Base-by-base conservation (phyloP, 306 rosid genomes). In the Trifolium dubium region DNA sequence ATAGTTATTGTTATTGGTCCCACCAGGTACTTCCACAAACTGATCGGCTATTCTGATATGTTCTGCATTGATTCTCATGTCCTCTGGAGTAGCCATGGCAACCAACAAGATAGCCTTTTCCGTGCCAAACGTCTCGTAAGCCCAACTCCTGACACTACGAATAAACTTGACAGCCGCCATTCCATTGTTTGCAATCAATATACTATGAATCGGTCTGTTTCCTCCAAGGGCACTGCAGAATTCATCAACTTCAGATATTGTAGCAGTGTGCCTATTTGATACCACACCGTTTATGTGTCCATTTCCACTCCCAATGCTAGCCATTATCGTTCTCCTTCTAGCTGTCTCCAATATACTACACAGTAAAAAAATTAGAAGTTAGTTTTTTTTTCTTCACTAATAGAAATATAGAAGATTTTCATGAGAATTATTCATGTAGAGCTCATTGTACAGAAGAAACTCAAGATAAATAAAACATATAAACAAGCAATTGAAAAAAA, bases 71-170 rank as follows among this genome's bases (percentile, higher is more conserved):
- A 95, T 95, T 84, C 98, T 86, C 99, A 95, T 95, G 80, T 95
- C 99, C 86, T 95, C 99, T 53, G 99, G 97, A 31, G 99, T 95
- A 78, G 99, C 99, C 99, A 95, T 95, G 84, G 99, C 98, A 44
- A 95, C 99, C 89, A 95, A 85, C 81, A 90, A 83, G 83, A 95
- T 88, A 54, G 98, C 97, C 83, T 92, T 95, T 86, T 95, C 99
- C 0, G 97, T 80, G 73, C 99, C 98, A 81, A 95, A 88, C 51
- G 98, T 84, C 84, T 95, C 99, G 59, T 92, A 92, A 46, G 99
- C 96, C 99, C 99, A 95, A 49, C 89, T 85, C 85, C 99, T 86
- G 69, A 92, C 89, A 76, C 99, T 92, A 28, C 99, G 96, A 30
- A 95, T 95, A 79, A 95, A 95, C 79, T 95, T 95, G 67, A 95